Base-by-base conservation (phyloP, 1,284 basidiomycete genomes). In the Ustilago curta region DNA sequence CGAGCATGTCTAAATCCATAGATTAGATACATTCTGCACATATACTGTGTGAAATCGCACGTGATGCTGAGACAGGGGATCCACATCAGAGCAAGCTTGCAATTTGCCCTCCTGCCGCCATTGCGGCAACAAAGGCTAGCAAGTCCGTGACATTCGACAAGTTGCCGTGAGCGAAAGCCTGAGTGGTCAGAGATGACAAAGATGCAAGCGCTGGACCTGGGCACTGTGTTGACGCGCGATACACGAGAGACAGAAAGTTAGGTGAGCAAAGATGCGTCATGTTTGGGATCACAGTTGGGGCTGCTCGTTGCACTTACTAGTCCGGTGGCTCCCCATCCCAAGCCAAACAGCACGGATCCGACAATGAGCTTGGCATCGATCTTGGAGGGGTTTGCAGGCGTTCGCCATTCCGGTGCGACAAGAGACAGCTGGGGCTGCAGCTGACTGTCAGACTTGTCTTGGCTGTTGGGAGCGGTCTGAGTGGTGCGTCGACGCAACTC, bases 301-400 rank as follows among this genome's bases (percentile, higher is more conserved):
- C 23, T 16, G 8, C 16, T 21, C 3, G 16, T 2, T 8, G 19
- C 12, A 75, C 68, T 54, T 58, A 76, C 66, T 52, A 73, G 25
- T 27, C 76, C 78, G 8, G 75, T 76, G 4, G 70, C 62, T 21
- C 84, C 84, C 84, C 84, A 85, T 0, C 84, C 84, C 9, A 83
- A 25, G 7, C 84, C 84, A 43, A 85, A 85, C 11, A 84, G 56
- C 2, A 71, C 56, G 0, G 80, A 62, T 0, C 84, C 84, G 1
- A 60, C 7, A n/a, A 85, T 45, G 27, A 84, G 67, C 16, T 37
- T 56, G 2, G 18, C 32, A 31, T 84, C 80, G 53, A 84, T 68
- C 31, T 72, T 48, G 47, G 37, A 56, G 18, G 69, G 57, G 23
- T 61, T 72, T 4, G 72, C 42, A 1, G 83, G 82, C 2, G 83